A percentile compares a stretch with the other conserved stretches of the same genome.
phyloP scores from a whole-genome alignment of 768 basidiomycete genomes.

The Rubroboletus satanas region DNA sequence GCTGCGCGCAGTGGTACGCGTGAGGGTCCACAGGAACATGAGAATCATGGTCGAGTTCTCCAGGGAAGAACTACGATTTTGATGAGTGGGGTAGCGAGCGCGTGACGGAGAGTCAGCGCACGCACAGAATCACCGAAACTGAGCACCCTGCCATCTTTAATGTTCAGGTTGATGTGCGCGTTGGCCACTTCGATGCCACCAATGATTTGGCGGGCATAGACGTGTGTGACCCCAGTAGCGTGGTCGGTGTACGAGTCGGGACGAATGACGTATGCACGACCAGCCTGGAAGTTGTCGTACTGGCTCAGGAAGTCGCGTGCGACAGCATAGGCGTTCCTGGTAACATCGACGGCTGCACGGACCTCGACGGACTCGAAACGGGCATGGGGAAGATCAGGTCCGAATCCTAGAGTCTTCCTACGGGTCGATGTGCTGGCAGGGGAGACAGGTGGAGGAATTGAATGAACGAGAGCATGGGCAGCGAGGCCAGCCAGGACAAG shows the following conservation, averaged over 20 bases:
- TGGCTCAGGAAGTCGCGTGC: slow-evolving; percentile 56
- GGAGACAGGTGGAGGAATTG: slow-evolving; percentile 13
- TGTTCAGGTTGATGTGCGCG: slow-evolving; percentile 90
- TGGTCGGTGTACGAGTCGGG: slow-evolving; percentile 85
- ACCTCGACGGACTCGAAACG: slow-evolving; percentile 51
- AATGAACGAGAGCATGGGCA: slow-evolving; percentile 49
- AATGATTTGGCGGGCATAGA: slow-evolving; percentile 82
- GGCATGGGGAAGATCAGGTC: slow-evolving; percentile 73
- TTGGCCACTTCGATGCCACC: slow-evolving; percentile 87
- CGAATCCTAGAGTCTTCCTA: slow-evolving; percentile 90
- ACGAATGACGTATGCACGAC: slow-evolving; percentile 55
- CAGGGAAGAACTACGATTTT: slow-evolving; percentile 67
- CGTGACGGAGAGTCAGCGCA: slow-evolving; percentile 12
- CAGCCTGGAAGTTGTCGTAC: slow-evolving; percentile 35
- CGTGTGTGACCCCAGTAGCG: slow-evolving; percentile 82
- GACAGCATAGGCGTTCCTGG: slow-evolving; percentile 53
- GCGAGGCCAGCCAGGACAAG: slow-evolving; percentile 59
- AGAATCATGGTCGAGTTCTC: slow-evolving; percentile 34
- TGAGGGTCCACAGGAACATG: slow-evolving; percentile 44
- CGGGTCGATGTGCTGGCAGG: slow-evolving; percentile 7
- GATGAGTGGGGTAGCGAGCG: slow-evolving; percentile 3
- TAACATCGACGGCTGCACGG: slow-evolving; percentile 30
- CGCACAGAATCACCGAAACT: slow-evolving; percentile 86
- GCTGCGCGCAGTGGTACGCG: slow-evolving; percentile 48
- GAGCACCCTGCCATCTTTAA: slow-evolving; percentile 77